Evolutionary conservation across 2,329 filamentous ascomycete genomes (phyloP).

Genomic region (Escovopsis sp.): DNA sequence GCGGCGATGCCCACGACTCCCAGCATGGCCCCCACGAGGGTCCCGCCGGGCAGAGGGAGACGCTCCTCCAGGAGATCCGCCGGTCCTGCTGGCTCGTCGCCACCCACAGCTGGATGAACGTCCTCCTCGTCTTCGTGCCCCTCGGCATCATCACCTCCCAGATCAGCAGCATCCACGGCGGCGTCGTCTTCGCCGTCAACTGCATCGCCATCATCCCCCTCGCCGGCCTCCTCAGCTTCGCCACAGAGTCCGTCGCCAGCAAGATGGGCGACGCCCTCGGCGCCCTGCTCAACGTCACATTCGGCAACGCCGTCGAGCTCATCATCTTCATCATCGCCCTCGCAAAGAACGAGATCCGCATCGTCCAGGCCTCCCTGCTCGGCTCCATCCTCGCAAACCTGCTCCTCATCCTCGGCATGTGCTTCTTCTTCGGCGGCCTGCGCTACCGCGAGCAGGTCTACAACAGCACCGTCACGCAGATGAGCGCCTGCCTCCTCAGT

Average conservation of each 20-base stretch:
- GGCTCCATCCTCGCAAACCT: constrained; percentile 84
- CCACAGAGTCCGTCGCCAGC: constrained; percentile 60
- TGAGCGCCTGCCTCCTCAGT: constrained; percentile 87
- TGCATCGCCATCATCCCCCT: constrained; percentile 62
- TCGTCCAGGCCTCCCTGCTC: constrained; percentile 80
- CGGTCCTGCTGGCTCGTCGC: constrained; percentile 40
- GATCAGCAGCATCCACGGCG: constrained; percentile 37
- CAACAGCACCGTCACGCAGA: constrained; percentile 89
- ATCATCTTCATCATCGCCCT: constrained; percentile 74
- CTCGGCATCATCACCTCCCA: constrained; percentile 55
- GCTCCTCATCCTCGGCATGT: constrained; percentile 81
- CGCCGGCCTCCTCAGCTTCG: constrained; percentile 55
- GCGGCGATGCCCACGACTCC: constrained; percentile 12
- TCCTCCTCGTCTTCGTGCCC: constrained; percentile 64
- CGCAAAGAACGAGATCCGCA: constrained; percentile 70
- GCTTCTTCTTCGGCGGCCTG: constrained; percentile 73
- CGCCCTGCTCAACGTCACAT: constrained; percentile 61
- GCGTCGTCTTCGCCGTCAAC: constrained; percentile 58
- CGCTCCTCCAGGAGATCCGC: constrained; percentile 34
- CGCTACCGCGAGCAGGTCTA: constrained; percentile 88
- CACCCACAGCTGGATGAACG: constrained; percentile 63
- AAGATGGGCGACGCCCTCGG: constrained; percentile 60
- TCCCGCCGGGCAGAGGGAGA: constrained; percentile 18
- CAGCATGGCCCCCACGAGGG: background rate
- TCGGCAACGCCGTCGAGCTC: constrained; percentile 66